A percentile compares a stretch with the other conserved stretches of the same genome.
Evolutionary conservation across 1,284 basidiomycete genomes (phyloP).

Genomic region (Rhodotorula sp.): DNA sequence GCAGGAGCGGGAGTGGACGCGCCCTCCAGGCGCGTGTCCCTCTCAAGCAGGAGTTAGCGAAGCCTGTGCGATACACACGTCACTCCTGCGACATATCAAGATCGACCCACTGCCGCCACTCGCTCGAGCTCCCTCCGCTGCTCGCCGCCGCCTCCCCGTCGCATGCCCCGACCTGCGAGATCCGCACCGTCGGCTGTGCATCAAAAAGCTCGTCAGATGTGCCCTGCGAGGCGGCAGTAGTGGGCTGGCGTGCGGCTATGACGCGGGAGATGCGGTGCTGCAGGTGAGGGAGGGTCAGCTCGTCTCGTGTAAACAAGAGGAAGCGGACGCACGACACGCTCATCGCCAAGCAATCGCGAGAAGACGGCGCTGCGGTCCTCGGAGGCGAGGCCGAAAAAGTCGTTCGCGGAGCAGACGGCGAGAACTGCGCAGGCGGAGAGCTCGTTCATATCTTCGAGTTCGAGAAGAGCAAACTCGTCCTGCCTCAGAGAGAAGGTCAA

Average conservation of each 20-base stretch:
- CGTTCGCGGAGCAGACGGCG: slow-evolving; percentile 1
- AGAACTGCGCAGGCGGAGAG: slow-evolving; percentile 11
- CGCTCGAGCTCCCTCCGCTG: neutral
- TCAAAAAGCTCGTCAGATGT: neutral
- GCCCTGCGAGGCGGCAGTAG: neutral
- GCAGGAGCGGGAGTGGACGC: too few relatives aligned
- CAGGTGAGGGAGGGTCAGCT: too few relatives aligned
- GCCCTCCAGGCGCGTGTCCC: too few relatives aligned
- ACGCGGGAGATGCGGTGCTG: slow-evolving; percentile 3
- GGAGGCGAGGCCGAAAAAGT: slow-evolving; percentile 8
- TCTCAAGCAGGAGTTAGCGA: too few relatives aligned
- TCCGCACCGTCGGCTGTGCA: neutral
- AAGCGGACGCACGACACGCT: slow-evolving; percentile 2
- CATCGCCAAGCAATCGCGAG: neutral
- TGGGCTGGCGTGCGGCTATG: neutral
- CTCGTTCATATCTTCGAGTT: slow-evolving; percentile 11
- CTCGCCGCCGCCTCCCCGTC: neutral
- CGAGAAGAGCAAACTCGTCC: slow-evolving; percentile 14
- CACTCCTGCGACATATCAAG: neutral
- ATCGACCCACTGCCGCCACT: neutral
- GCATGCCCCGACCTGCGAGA: neutral
- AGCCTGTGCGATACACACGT: too few relatives aligned
- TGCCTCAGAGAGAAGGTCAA: neutral
- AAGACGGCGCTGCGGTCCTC: slow-evolving; percentile 5
- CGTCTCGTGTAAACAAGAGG: too few relatives aligned